Evolutionary conservation across 2,329 filamentous ascomycete species (phyloP), one percentile per base, ranked within the genome.

Genomic region (Cadophora gregata): DNA sequence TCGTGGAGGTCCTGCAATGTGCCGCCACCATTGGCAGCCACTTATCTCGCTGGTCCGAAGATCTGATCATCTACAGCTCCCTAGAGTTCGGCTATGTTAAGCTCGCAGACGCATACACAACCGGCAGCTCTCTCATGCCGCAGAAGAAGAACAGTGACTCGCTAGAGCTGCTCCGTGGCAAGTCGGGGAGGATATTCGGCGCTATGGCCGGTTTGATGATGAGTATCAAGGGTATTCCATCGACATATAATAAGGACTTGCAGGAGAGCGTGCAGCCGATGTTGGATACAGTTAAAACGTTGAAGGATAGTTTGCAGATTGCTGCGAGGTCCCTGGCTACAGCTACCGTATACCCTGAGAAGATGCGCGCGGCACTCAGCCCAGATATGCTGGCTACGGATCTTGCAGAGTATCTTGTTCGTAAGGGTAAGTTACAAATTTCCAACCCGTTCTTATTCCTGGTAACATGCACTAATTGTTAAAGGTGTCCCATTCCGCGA

Each of bases 251-350:
- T 38, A 72, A 72, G 63, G 70, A 72, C 63, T 56, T 96, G n/a
- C 93, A 97, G 80, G 93, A 97, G 80, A 90, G 88, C 66, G 89
- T 92, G 69, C 91, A 96, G 83, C 90, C 91, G n/a, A 88, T 97
- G 80, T 86, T 97, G 59, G 92, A 96, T 78, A 87, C 90, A 77
- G 86, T 94, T 79, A 92, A 93, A 84, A 95, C 92, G 6, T 85
- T 96, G 69, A 86, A 85, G 65, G 91, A 96, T 82, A 93, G 90
- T 75, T 85, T 96, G 63, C 88, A 90, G 78, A 97, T 97, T 73
- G 91, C 92, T 31, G 91, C 91, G 27, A 91, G 93, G 63, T 90
- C 96, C 5, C 83, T 97, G 4, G 87, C 88, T 0, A 96, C 92
- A 0, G 82, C 96, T 12, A 86, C 82, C 6, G 84, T 90, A 69